Conservation (phyloP, 768 basidiomycete species). For the Suillus subalutaceus region DNA sequence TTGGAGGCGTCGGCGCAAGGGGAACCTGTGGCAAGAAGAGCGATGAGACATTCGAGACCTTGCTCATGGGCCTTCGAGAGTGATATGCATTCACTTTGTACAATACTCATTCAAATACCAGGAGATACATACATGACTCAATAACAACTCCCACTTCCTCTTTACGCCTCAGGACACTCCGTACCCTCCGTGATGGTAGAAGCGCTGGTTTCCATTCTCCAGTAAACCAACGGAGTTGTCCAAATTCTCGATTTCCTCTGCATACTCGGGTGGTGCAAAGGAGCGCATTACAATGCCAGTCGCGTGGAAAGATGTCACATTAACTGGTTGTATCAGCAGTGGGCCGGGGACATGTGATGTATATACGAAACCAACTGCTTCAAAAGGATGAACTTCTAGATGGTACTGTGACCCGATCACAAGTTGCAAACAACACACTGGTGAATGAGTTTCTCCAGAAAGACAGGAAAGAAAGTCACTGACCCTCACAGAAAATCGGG, state of each 20-base stretch:
- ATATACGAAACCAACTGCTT: slow-evolving; percentile 44
- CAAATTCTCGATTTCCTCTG: slow-evolving; percentile 47
- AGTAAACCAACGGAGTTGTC: slow-evolving; percentile 53
- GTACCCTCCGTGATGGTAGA: slow-evolving; percentile 28
- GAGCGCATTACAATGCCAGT: slow-evolving; percentile 44
- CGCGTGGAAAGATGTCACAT: slow-evolving; percentile 41
- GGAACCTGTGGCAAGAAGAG: slow-evolving; percentile 47
- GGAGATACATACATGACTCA: not conserved
- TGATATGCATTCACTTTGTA: not conserved
- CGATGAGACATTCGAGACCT: slow-evolving; percentile 74
- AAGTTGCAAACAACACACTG: not conserved
- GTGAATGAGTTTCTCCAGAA: not conserved
- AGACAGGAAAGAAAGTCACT: slow-evolving; percentile 19
- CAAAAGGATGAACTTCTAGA: slow-evolving; percentile 45
- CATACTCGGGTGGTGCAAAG: slow-evolving; percentile 57
- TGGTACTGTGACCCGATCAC: slow-evolving; percentile 40
- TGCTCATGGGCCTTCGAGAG: slow-evolving; percentile 46
- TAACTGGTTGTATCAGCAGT: slow-evolving; percentile 44
- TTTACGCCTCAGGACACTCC: slow-evolving; percentile 1
- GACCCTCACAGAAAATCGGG: slow-evolving; percentile 51
- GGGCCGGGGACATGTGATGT: slow-evolving; percentile 24
- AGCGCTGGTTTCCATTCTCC: slow-evolving; percentile 61
- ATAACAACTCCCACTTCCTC: not conserved
- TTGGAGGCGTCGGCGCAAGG: slow-evolving; percentile 58
- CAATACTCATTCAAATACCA: not conserved